A percentile compares a stretch with the other conserved stretches of the same genome.
phyloP scores from a whole-genome alignment of 2,329 filamentous ascomycete genomes.

The Cordyceps cateniannulata region DNA sequence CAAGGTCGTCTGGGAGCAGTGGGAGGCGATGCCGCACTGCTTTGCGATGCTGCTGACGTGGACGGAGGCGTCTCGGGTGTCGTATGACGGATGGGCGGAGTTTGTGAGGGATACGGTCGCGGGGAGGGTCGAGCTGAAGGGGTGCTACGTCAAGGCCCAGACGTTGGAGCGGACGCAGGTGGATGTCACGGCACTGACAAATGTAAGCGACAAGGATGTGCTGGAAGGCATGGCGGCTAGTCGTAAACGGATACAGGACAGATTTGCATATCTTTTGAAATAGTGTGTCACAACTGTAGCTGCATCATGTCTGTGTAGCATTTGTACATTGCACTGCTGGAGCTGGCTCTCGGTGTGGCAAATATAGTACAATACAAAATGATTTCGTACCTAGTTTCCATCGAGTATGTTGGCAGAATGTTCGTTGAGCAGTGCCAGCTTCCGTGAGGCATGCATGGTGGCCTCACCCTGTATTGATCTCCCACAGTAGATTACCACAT shows the following conservation, averaged over 20 bases:
- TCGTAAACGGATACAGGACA: not conserved
- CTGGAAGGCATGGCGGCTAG: slow-evolving; percentile 23
- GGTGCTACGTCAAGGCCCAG: slow-evolving; percentile 38
- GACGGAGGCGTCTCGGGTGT: slow-evolving; percentile 36
- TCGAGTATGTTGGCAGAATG: too few species aligned
- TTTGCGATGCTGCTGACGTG: slow-evolving; percentile 49
- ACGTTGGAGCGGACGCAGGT: slow-evolving; percentile 37
- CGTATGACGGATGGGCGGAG: slow-evolving; percentile 42
- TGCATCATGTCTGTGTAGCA: too few species aligned
- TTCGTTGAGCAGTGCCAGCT: too few species aligned
- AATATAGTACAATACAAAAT: too few species aligned
- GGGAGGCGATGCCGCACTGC: slow-evolving; percentile 66
- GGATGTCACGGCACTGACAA: slow-evolving; percentile 29
- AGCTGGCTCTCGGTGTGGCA: too few species aligned
- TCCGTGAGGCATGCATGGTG: too few species aligned
- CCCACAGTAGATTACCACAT: too few species aligned
- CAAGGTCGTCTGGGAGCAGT: slow-evolving; percentile 55
- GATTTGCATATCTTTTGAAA: not conserved
- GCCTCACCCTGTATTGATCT: too few species aligned
- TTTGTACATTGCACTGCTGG: not conserved
- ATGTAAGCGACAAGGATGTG: slow-evolving; percentile 32
- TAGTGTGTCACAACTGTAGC: not conserved
- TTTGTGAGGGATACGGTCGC: slow-evolving; percentile 40
- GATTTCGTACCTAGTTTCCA: too few species aligned
- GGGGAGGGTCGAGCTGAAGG: slow-evolving; percentile 28